Evolutionary conservation across 371 early-diverging fungal genomes (phyloP), one percentile per base, ranked within the genome.

Genomic region (Lichtheimia ramosa): DNA sequence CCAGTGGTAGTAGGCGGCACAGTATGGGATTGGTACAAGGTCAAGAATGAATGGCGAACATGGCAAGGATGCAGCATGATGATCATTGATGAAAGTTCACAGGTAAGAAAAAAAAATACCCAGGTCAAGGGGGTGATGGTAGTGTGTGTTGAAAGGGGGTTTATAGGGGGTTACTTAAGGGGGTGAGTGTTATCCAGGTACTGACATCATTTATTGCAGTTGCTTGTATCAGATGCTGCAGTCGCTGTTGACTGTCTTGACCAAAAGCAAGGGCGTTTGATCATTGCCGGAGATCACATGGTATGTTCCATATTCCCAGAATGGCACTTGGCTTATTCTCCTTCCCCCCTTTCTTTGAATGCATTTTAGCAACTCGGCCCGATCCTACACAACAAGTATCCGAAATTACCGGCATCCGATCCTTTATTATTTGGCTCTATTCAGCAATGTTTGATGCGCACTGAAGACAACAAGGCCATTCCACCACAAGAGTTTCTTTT

Each of bases 261-360:
- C 15, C 66, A 56, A 20, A 50, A 74, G 0, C 28, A 41, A 15
- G 80, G 83, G 14, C 71, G 76, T 21, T 62, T 85, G 14, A 68
- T 85, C 51, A 69, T 85, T 16, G 85, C 83, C 23, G 85, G 85
- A 14, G 83, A 85, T 64, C 85, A 85, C 59, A 73, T 85, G 67
- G 73, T 73, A 63, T 54, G 48, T 51, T 15, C 12, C 41, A 34
- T 34, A 34, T 34, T 34, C 34, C 34, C 34, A 34, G 34, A 34
- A 34, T 34, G 34, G 34, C 34, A 34, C 34, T 34, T 34, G 34
- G 34, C 34, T 34, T 10, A 34, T 8, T 10, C 34, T 10, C 34
- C 34, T 34, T 34, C 34, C 8, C n/a, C n/a, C n/a, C n/a, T n/a
- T n/a, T n/a, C n/a, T n/a, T n/a, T 34, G 5, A 34, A 10, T 34